A percentile compares a stretch with the other conserved stretches of the same genome.
Evolutionary conservation across 805 yeast genomes (phyloP).

Genomic region (Candida wancherniae): DNA sequence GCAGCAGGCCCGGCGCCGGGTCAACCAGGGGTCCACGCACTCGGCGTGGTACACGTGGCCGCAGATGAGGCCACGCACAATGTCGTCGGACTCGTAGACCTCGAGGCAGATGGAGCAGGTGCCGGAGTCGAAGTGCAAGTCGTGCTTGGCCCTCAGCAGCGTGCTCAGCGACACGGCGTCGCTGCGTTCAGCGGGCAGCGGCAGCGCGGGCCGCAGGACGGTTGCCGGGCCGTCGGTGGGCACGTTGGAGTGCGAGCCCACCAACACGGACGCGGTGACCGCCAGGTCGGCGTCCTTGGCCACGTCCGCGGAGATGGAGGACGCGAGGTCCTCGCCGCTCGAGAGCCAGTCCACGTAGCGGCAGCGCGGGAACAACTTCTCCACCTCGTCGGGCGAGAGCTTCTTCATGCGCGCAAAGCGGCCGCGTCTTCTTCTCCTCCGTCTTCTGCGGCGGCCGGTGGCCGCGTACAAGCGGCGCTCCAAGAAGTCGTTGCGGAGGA

Average conservation of each 20-base stretch:
- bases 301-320: conserved; percentile 2
- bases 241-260: neutral
- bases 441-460: conserved; percentile 20
- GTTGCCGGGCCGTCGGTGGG: conserved; percentile 1
- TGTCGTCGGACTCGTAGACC: conserved; percentile 53
- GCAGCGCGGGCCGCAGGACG: conserved; percentile 2
- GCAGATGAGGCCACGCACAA: conserved; percentile 70
- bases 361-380: conserved; percentile 52
- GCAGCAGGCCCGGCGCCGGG: conserved; percentile 70
- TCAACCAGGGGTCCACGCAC: conserved; percentile 81
- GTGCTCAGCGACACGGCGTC: conserved; percentile 6
- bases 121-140: conserved; percentile 58
- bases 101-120: conserved; percentile 79
- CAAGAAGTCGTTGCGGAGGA: conserved; percentile 27
- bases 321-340: conserved; percentile 47
- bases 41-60: conserved; percentile 79
- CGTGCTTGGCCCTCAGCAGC: conserved; percentile 11
- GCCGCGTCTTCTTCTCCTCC: conserved; percentile 37
- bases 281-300: conserved; percentile 2
- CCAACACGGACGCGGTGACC: conserved; percentile 2
- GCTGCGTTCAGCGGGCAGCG: conserved; percentile 1
- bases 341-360: conserved; percentile 57
- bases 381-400: conserved; percentile 54
- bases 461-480: conserved; percentile 21
- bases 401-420: conserved; percentile 46